Conservation (phyloP, 768 basidiomycete species). For the Kwoniella dendrophila region DNA sequence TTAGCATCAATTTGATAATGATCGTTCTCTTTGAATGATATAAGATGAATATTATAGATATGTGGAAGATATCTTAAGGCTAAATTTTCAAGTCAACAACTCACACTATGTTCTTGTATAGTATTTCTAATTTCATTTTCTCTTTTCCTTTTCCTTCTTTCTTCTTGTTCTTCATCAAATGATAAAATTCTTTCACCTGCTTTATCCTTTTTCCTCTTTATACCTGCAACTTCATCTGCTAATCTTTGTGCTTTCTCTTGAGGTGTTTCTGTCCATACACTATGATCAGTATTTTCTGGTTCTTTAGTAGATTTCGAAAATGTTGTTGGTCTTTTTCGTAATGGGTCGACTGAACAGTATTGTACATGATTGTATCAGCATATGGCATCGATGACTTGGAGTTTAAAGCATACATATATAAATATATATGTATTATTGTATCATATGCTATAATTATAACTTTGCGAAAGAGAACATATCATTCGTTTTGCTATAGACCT, state of each 20-base stretch:
- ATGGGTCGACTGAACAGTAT: constrained; percentile 79
- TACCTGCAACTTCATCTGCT: constrained; percentile 89
- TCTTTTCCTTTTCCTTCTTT: constrained; percentile 62
- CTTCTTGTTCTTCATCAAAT: constrained; percentile 16
- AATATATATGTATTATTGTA: neutral
- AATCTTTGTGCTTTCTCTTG: constrained; percentile 85
- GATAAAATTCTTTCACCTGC: constrained; percentile 26
- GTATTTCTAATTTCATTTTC: constrained; percentile 71
- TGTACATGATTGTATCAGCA: neutral
- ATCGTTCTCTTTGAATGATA: neutral
- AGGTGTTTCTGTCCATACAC: constrained; percentile 97
- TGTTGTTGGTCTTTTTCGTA: constrained; percentile 54
- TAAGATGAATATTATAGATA: neutral
- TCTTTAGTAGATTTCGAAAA: constrained; percentile 37
- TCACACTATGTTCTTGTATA: constrained; percentile 69
- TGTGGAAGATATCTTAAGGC: neutral
- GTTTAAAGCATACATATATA: neutral
- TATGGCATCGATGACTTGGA: neutral
- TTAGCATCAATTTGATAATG: neutral
- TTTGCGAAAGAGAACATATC: too few relatives aligned
- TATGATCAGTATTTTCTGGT: constrained; percentile 59
- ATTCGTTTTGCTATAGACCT: too few relatives aligned
- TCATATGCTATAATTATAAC: neutral
- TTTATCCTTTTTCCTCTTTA: constrained; percentile 74
- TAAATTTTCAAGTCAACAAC: constrained; percentile 10